Evolutionary conservation across 1,284 basidiomycete genomes (phyloP).

Genomic region (Naganishia cerealis): DNA sequence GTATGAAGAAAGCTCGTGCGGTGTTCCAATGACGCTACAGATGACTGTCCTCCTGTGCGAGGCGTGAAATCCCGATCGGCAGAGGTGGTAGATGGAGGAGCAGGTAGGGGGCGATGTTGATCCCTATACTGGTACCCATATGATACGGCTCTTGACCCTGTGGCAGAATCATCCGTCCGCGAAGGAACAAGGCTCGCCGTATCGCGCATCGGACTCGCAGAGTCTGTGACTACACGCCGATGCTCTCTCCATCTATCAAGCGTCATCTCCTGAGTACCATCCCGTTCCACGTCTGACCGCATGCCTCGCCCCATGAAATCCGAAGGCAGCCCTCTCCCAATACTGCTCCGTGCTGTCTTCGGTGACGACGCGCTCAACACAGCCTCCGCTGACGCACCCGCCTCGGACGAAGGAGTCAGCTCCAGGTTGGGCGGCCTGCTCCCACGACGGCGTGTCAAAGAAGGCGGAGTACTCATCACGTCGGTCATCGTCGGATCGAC

Average conservation of each 20-base stretch:
- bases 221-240: neutral
- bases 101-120: slow-evolving; percentile 18
- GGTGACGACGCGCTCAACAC: neutral
- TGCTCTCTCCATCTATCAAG: neutral
- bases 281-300: neutral
- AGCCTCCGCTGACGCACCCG: neutral
- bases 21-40: neutral
- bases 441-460: neutral
- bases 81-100: neutral
- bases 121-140: neutral
- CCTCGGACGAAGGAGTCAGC: neutral
- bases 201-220: neutral
- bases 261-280: neutral
- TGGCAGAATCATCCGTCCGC: neutral
- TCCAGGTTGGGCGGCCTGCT: slow-evolving; percentile 8
- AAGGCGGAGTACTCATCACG: neutral
- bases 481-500: neutral
- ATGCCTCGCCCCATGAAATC: neutral
- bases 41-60: neutral
- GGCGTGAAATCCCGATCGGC: neutral
- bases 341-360: slow-evolving; percentile 1
- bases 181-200: neutral
- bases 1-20: neutral
- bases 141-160: slow-evolving; percentile 4
- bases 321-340: slow-evolving; percentile 16